Evolutionary conservation across 208 protist genomes (phyloP).

Genomic region (Wallacemonas collosoma): DNA sequence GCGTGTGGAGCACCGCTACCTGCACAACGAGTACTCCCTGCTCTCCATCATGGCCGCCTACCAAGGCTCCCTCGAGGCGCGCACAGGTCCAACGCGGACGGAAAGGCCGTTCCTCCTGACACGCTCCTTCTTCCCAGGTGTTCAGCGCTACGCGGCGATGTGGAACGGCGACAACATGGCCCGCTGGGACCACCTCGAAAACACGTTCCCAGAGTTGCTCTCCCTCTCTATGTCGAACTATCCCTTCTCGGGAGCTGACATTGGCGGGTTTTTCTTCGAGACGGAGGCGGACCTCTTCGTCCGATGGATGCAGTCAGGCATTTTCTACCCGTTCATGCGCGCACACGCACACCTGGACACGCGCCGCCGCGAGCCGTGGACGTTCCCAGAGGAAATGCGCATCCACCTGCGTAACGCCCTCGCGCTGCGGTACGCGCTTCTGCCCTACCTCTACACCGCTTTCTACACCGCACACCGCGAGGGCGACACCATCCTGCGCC

Average conservation of each 20-base stretch:
- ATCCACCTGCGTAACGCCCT: conserved; percentile 71
- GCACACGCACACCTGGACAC: conserved; percentile 97
- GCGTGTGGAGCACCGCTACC: conserved; percentile 91
- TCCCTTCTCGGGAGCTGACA: conserved; percentile 96
- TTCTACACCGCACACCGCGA: conserved; percentile 86
- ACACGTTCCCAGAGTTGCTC: conserved; percentile 95
- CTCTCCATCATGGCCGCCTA: conserved; percentile 88
- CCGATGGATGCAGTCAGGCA: conserved; percentile 97
- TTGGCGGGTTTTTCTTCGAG: conserved; percentile 99
- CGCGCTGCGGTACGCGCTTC: conserved; percentile 91
- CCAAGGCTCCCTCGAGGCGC: conserved; percentile 85
- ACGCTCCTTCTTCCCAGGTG: conserved; percentile 98
- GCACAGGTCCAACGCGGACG: conserved; percentile 20
- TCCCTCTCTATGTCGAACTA: conserved; percentile 95
- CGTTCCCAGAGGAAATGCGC: conserved; percentile 83
- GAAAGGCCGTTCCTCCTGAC: conserved; percentile 98
- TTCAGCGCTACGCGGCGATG: conserved; percentile 96
- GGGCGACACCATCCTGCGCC: conserved; percentile 92
- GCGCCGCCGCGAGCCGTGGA: conserved; percentile 97
- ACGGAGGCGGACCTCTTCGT: conserved; percentile 95
- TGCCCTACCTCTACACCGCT: conserved; percentile 97
- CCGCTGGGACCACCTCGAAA: conserved; percentile 95
- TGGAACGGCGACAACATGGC: conserved; percentile 99
- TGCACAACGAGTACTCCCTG: conserved; percentile 99
- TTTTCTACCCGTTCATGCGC: conserved; percentile 98